Evolutionary conservation across 805 yeast genomes (phyloP).

Genomic region (Yarrowia bubula): DNA sequence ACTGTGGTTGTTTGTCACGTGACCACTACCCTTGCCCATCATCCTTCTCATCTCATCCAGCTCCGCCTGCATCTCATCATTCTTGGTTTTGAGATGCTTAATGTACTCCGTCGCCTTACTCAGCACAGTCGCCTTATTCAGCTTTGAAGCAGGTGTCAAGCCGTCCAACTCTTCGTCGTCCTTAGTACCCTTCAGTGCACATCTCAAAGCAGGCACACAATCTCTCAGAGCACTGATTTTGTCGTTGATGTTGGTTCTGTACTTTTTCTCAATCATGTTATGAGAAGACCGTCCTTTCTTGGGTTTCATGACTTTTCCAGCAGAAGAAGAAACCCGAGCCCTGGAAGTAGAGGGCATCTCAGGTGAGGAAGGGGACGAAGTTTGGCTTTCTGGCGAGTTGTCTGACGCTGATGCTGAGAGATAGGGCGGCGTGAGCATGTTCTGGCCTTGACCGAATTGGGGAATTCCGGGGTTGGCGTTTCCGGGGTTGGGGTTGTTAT

Average conservation of each 20-base stretch:
- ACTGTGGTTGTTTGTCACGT: too few relatives aligned
- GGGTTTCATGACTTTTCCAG: slow-evolving; percentile 36
- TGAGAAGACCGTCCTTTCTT: slow-evolving; percentile 57
- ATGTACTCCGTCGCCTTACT: slow-evolving; percentile 81
- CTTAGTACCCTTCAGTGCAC: slow-evolving; percentile 51
- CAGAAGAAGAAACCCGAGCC: slow-evolving; percentile 23
- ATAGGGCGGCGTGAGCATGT: slow-evolving; percentile 23
- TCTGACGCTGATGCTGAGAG: slow-evolving; percentile 1
- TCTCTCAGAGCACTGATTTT: slow-evolving; percentile 67
- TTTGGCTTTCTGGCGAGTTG: slow-evolving; percentile 9
- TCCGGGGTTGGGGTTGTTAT: neutral
- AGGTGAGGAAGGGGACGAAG: slow-evolving; percentile 20
- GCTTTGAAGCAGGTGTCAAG: slow-evolving; percentile 67
- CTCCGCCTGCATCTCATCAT: slow-evolving; percentile 51
- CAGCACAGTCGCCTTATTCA: slow-evolving; percentile 75
- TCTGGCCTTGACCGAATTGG: neutral
- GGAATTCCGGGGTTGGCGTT: neutral
- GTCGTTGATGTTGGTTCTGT: slow-evolving; percentile 72
- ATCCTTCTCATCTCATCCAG: slow-evolving; percentile 42
- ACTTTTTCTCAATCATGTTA: slow-evolving; percentile 77
- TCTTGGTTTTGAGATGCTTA: slow-evolving; percentile 63
- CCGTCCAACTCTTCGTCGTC: slow-evolving; percentile 61
- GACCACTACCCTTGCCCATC: slow-evolving; percentile 8
- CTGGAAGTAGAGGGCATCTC: slow-evolving; percentile 7
- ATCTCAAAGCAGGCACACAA: slow-evolving; percentile 74